These are phyloP conservation scores for Nemania sp. DNA, from an alignment of 2,329 filamentous ascomycete species.

Conservation along the genomic window DNA sequence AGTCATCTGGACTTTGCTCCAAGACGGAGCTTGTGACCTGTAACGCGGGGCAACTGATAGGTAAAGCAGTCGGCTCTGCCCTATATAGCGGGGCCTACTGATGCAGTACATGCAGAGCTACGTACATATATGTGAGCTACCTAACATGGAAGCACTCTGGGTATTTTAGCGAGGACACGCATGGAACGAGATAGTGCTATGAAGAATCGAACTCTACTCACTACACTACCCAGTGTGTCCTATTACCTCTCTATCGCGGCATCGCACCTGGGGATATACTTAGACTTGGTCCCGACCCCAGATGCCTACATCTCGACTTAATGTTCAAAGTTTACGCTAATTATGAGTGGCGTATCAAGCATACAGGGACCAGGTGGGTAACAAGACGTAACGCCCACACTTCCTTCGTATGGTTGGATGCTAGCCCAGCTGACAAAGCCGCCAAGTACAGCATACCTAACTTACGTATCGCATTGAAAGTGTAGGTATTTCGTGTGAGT, in stretches of 20 bases:
- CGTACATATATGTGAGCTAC: too few species aligned
- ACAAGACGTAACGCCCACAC: not conserved
- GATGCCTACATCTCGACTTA: too few species aligned
- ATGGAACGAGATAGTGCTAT: too few species aligned
- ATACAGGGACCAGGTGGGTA: not conserved
- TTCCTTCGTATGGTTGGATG: too few species aligned
- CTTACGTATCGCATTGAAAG: not conserved
- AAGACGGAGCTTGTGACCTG: not conserved
- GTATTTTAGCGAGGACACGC: too few species aligned
- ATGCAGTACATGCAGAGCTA: too few species aligned
- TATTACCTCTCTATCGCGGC: not conserved
- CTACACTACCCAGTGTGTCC: not conserved
- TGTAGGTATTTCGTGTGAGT: too few species aligned
- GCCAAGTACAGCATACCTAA: not conserved
- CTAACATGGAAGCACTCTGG: too few species aligned
- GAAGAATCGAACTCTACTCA: too few species aligned
- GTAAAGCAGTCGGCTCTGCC: not conserved
- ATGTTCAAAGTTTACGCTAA: not conserved
- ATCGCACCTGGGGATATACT: not conserved
- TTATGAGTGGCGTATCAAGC: not conserved
- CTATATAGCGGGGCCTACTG: not conserved
- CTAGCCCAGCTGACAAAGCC: not conserved
- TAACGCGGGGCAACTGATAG: not conserved
- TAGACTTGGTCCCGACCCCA: too few species aligned
- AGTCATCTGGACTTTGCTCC: slow-evolving; percentile 7